Conservation (phyloP, 1,284 basidiomycete genomes). For the Malassezia restricta region DNA sequence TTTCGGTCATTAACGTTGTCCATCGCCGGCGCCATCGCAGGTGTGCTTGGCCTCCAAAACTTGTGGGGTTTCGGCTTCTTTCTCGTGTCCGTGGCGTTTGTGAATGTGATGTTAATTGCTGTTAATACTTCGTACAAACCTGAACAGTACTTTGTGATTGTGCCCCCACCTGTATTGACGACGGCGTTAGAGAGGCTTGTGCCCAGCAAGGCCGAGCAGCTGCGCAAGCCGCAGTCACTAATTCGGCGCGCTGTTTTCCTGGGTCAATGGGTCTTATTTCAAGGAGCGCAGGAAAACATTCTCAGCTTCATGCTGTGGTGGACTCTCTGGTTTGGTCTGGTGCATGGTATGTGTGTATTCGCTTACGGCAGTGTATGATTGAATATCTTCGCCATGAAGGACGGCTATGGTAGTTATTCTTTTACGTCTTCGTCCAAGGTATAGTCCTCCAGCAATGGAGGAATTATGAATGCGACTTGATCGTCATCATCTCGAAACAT, state of each 20-base stretch:
- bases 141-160: conserved; percentile 22
- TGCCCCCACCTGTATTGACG: conserved; percentile 13
- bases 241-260: conserved; percentile 1
- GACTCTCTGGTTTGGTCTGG: conserved; percentile 42
- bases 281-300: conserved; percentile 29
- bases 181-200: conserved; percentile 6
- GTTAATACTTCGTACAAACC: conserved; percentile 22
- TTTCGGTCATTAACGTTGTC: conserved; percentile 36
- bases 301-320: conserved; percentile 43
- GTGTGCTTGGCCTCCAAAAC: conserved; percentile 40
- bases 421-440: not conserved
- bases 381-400: not conserved
- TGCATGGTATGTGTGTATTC: conserved; percentile 31
- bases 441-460: conserved; percentile 26
- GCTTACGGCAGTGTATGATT: conserved; percentile 12
- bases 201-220: conserved; percentile 6
- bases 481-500: conserved; percentile 25
- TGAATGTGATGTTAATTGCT: conserved; percentile 24
- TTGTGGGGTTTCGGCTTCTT: conserved; percentile 38
- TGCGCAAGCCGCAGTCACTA: conserved; percentile 2
- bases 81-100: conserved; percentile 23
- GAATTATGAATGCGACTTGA: conserved; percentile 24
- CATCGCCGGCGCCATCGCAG: conserved; percentile 30
- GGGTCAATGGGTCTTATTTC: conserved; percentile 12
- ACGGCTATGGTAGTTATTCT: not conserved